Evolutionary conservation across 1,284 basidiomycete species (phyloP).

Genomic region (Rhodotorula sp.): DNA sequence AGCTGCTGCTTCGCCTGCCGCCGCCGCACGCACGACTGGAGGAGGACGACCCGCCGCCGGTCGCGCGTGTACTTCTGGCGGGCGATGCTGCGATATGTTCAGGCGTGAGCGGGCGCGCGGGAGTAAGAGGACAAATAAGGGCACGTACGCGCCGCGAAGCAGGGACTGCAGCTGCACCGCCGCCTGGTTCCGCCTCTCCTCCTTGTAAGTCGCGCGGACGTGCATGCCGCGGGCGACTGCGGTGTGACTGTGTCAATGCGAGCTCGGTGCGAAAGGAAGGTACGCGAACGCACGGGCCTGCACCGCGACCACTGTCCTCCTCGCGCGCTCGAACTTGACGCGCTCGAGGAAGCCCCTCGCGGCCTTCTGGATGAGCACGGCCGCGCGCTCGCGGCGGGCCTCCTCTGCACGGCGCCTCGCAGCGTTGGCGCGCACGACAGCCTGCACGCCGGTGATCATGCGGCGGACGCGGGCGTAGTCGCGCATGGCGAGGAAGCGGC

Average conservation of each 20-base stretch:
- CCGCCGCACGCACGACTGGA: conserved; percentile 91
- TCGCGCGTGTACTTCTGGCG: conserved; percentile 66
- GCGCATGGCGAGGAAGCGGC: conserved; percentile 78
- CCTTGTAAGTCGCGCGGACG: conserved; percentile 67
- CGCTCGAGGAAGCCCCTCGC: conserved; percentile 74
- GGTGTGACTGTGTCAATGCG: conserved; percentile 15
- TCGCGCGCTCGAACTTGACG: conserved; percentile 66
- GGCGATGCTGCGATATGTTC: conserved; percentile 57
- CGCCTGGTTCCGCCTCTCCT: conserved; percentile 65
- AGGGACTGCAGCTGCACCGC: conserved; percentile 70
- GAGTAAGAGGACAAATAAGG: neutral
- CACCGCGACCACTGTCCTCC: conserved; percentile 67
- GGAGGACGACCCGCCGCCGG: conserved; percentile 72
- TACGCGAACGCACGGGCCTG: conserved; percentile 77
- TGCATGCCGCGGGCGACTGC: conserved; percentile 78
- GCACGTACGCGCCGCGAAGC: conserved; percentile 43
- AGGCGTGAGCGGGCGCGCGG: neutral
- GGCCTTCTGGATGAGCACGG: conserved; percentile 73
- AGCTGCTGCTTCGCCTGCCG: conserved; percentile 84
- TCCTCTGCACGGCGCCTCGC: conserved; percentile 71
- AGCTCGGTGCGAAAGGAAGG: neutral
- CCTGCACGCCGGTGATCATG: conserved; percentile 83
- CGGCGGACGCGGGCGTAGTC: conserved; percentile 72
- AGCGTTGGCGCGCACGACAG: conserved; percentile 85
- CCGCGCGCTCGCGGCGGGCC: conserved; percentile 73